Evolutionary conservation across 805 yeast genomes (phyloP).

Genomic region (Naumovozyma baii): DNA sequence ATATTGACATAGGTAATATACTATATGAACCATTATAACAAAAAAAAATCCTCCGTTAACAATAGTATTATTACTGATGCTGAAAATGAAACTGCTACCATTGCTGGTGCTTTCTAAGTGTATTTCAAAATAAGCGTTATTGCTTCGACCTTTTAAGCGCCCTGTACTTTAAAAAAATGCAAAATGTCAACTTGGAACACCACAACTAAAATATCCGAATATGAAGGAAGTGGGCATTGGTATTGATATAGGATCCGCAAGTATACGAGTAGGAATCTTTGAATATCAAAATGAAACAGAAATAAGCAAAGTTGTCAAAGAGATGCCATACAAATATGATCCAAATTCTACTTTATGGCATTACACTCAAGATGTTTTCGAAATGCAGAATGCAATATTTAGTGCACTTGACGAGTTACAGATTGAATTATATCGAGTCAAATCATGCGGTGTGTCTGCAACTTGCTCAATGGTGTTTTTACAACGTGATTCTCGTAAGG

Average conservation of each 20-base stretch:
- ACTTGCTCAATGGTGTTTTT: constrained; percentile 52
- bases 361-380: constrained; percentile 35
- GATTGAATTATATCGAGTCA: constrained; percentile 4
- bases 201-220: too few species aligned
- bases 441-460: constrained; percentile 38
- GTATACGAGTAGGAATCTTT: constrained; percentile 35
- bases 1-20: too few species aligned
- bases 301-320: constrained; percentile 5
- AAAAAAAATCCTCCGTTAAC: too few species aligned
- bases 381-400: constrained; percentile 31
- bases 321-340: constrained; percentile 19
- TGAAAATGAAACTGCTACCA: too few species aligned
- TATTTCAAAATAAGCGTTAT: too few species aligned
- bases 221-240: constrained; percentile 31
- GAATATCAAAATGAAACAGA: constrained; percentile 12
- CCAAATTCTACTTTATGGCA: constrained; percentile 17
- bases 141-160: too few species aligned
- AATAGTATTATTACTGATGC: too few species aligned
- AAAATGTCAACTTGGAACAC: too few species aligned
- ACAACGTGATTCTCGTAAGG: constrained; percentile 10
- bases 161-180: too few species aligned
- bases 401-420: constrained; percentile 14
- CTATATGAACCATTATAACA: too few species aligned
- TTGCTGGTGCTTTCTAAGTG: too few species aligned
- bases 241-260: constrained; percentile 44